These are phyloP conservation scores for Flaveria ramosissima DNA, from an alignment of 129 eudicot genomes.

Conservation along the genomic window DNA sequence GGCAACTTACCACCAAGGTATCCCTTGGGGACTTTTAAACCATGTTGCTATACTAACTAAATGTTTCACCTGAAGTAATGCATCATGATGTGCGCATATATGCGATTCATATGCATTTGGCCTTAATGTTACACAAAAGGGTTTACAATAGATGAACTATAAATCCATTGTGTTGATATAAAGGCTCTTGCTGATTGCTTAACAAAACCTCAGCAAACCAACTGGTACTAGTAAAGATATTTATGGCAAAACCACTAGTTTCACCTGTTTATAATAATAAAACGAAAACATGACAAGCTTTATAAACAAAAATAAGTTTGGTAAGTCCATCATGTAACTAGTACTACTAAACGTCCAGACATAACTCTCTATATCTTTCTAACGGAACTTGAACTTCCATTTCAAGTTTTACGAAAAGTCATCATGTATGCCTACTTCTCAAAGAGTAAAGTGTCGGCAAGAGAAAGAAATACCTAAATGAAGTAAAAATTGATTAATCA, in stretches of 20 bases:
- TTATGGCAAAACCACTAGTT: neutral
- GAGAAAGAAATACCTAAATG: neutral
- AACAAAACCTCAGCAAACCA: conserved; percentile 6
- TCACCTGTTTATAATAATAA: neutral
- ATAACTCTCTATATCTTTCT: conserved; percentile 7
- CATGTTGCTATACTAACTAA: neutral
- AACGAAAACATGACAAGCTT: neutral
- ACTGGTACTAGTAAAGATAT: neutral
- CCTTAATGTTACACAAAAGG: neutral
- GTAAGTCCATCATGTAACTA: neutral
- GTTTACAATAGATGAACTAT: neutral
- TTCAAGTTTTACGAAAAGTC: neutral
- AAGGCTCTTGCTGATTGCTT: conserved; percentile 8
- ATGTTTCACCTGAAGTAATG: neutral
- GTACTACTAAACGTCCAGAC: neutral
- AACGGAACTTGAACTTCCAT: neutral
- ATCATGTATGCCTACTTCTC: conserved; percentile 14
- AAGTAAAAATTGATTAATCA: neutral
- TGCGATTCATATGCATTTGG: neutral
- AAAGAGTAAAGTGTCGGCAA: neutral
- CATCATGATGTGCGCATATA: conserved; percentile 4
- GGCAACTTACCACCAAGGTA: too few relatives aligned
- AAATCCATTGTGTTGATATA: neutral
- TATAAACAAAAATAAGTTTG: neutral
- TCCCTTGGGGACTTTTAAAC: neutral